These are phyloP conservation scores for Monilinia fructicola DNA, from an alignment of 2,329 filamentous ascomycete genomes.

Conservation along the genomic window DNA sequence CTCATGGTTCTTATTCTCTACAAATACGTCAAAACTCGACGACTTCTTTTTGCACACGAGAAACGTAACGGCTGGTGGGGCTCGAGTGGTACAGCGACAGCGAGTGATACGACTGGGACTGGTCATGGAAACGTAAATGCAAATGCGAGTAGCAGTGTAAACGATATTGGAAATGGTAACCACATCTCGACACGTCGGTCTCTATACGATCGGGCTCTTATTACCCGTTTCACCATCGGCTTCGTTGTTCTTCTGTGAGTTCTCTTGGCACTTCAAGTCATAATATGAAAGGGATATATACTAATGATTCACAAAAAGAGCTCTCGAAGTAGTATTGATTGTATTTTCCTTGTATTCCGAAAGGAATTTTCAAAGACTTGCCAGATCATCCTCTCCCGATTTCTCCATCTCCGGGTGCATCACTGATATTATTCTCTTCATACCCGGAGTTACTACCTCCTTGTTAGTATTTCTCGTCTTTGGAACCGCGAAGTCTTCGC, in stretches of 20 bases:
- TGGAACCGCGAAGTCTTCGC: constrained; percentile 44
- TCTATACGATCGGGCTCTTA: constrained; percentile 49
- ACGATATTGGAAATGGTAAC: constrained; percentile 14
- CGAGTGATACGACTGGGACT: constrained; percentile 23
- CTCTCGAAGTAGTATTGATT: constrained; percentile 45
- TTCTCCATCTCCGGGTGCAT: constrained; percentile 40
- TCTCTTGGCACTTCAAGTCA: not conserved
- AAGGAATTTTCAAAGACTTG: constrained; percentile 35
- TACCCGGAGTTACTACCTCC: constrained; percentile 44
- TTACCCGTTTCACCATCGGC: constrained; percentile 48
- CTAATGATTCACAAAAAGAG: constrained; percentile 26
- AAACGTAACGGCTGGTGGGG: constrained; percentile 37
- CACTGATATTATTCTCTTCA: constrained; percentile 42
- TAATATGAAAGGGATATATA: constrained; percentile 19
- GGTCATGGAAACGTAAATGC: constrained; percentile 17
- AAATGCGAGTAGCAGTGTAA: constrained; percentile 9
- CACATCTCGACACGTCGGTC: constrained; percentile 30
- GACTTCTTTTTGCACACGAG: constrained; percentile 40
- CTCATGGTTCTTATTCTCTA: constrained; percentile 45
- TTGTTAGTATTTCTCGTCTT: constrained; percentile 45
- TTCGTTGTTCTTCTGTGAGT: constrained; percentile 44
- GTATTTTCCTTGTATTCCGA: constrained; percentile 42
- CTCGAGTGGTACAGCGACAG: constrained; percentile 26
- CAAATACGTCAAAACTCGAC: constrained; percentile 45
- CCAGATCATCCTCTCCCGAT: constrained; percentile 40